Conservation (phyloP, 352 stramenopile species). For the Phytophthora ohioensis region DNA sequence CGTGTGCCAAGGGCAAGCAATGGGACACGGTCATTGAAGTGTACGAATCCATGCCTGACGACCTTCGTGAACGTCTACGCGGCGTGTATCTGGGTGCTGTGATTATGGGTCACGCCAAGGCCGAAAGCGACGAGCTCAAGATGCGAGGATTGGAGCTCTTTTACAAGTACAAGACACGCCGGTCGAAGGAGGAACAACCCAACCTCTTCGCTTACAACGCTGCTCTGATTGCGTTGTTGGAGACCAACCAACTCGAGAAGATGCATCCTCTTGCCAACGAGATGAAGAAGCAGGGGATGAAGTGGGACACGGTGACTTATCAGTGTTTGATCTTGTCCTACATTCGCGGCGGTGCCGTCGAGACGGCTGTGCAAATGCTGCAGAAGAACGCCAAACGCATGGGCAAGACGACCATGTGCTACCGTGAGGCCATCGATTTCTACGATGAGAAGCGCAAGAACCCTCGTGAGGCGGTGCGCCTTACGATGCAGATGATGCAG, state of each 20-base stretch:
- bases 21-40: conserved; percentile 74
- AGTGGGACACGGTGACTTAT: conserved; percentile 78
- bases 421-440: conserved; percentile 75
- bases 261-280: conserved; percentile 62
- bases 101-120: conserved; percentile 82
- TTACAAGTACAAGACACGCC: conserved; percentile 44
- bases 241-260: conserved; percentile 63
- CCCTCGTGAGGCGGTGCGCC: conserved; percentile 64
- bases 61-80: conserved; percentile 47
- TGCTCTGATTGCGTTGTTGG: conserved; percentile 61
- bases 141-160: conserved; percentile 66
- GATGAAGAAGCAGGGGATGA: conserved; percentile 67
- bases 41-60: conserved; percentile 64
- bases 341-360: conserved; percentile 62
- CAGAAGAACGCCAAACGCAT: conserved; percentile 77
- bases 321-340: conserved; percentile 73
- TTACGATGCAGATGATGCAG: conserved; percentile 91
- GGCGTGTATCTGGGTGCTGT: conserved; percentile 72
- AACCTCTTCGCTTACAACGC: conserved; percentile 84
- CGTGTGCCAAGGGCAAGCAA: conserved; percentile 78
- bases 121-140: conserved; percentile 42
- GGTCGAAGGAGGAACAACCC: conserved; percentile 44
- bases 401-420: conserved; percentile 74
- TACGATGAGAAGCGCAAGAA: conserved; percentile 75
- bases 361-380: conserved; percentile 75